Evolutionary conservation across 352 stramenopile species (phyloP).

Genomic region (Pythium dissotocum): DNA sequence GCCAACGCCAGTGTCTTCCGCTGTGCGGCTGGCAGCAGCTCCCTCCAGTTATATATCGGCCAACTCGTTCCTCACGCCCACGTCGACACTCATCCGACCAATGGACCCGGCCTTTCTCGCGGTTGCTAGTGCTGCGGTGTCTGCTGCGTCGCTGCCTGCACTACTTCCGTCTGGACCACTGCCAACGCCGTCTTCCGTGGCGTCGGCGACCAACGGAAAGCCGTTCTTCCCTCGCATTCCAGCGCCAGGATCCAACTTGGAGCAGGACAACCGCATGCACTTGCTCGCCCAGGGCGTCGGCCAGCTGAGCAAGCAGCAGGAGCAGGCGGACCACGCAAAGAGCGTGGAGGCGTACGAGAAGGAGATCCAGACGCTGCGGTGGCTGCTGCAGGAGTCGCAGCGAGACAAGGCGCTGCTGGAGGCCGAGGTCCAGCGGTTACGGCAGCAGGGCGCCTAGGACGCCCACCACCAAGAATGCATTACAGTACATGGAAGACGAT

Average conservation of each 20-base stretch:
- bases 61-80: conserved; percentile 34
- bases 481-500: neutral
- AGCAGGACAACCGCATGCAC: conserved; percentile 63
- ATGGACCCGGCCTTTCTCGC: conserved; percentile 22
- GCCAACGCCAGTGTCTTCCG: neutral
- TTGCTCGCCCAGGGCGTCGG: conserved; percentile 57
- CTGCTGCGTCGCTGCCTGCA: conserved; percentile 40
- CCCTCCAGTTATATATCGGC: conserved; percentile 5
- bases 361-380: conserved; percentile 62
- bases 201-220: conserved; percentile 7
- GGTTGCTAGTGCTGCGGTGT: neutral
- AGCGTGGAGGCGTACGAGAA: conserved; percentile 63
- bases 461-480: too few relatives aligned
- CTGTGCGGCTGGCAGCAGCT: conserved; percentile 9
- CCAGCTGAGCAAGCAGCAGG: conserved; percentile 64
- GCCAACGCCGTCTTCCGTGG: conserved; percentile 11
- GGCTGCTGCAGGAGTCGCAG: conserved; percentile 71
- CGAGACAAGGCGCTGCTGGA: conserved; percentile 69
- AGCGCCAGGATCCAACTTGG: conserved; percentile 17
- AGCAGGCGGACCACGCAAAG: conserved; percentile 21
- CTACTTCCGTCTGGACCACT: conserved; percentile 42
- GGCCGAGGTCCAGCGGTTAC: conserved; percentile 66
- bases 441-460: conserved; percentile 37
- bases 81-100: conserved; percentile 42
- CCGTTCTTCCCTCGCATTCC: conserved; percentile 50